Conservation (phyloP, 441 rosid genomes). For the Euphorbia celastroides region DNA sequence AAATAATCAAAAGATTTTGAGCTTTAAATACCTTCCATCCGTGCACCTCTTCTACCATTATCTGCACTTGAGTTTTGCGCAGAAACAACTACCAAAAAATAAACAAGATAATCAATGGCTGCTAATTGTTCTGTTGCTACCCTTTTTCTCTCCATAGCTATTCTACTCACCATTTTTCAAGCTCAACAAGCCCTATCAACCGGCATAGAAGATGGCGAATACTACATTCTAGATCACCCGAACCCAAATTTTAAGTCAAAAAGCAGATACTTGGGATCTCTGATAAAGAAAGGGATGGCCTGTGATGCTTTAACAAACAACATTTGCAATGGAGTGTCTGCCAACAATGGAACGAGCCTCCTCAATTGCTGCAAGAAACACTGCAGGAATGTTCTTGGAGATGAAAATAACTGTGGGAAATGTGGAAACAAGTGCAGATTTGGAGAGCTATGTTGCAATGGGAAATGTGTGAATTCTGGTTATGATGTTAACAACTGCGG, state of each 20-base stretch:
- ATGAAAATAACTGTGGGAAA: slow-evolving; percentile 56
- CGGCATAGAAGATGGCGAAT: slow-evolving; percentile 29
- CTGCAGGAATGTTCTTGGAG: slow-evolving; percentile 56
- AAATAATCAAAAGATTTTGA: no score
- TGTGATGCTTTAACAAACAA: slow-evolving; percentile 30
- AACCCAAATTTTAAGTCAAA: slow-evolving; percentile 24
- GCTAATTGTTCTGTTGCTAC: slow-evolving; percentile 23
- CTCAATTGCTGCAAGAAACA: slow-evolving; percentile 71
- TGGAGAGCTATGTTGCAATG: slow-evolving; percentile 56
- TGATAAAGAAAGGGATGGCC: slow-evolving; percentile 42
- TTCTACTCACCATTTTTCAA: slow-evolving; percentile 20
- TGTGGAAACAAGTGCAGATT: slow-evolving; percentile 51
- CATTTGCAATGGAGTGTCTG: slow-evolving; percentile 56
- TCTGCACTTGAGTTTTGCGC: background rate
- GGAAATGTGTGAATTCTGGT: slow-evolving; percentile 34
- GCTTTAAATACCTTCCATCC: no score
- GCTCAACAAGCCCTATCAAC: slow-evolving; percentile 25
- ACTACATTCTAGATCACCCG: slow-evolving; percentile 49
- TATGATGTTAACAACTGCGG: slow-evolving; percentile 52
- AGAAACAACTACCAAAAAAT: background rate
- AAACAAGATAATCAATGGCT: slow-evolving; percentile 3
- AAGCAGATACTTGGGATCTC: slow-evolving; percentile 34
- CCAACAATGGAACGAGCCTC: slow-evolving; percentile 55
- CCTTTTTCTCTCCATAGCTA: slow-evolving; percentile 19
- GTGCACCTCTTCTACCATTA: slow-evolving; percentile 9